These are phyloP conservation scores for Otatea glauca DNA, from an alignment of 176 grass and related monocot genomes.

Conservation along the genomic window DNA sequence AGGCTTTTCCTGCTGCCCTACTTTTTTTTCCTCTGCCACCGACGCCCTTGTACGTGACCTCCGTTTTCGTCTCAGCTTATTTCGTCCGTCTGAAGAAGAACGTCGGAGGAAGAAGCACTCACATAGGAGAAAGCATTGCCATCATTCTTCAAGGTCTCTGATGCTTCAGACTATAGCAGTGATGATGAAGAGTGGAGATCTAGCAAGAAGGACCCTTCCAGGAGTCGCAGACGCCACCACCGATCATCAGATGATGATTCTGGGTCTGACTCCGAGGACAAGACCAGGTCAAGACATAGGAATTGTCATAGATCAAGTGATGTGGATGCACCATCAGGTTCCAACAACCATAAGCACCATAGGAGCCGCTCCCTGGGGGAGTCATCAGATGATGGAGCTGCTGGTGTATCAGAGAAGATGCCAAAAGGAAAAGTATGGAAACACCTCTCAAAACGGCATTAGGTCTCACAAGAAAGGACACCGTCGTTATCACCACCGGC, in stretches of 20 bases:
- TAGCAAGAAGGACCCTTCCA: constrained; percentile 40
- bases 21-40: too few relatives aligned
- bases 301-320: constrained; percentile 42
- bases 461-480: constrained; percentile 29
- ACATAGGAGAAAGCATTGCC: constrained; percentile 52
- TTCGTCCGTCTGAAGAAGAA: constrained; percentile 58
- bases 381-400: constrained; percentile 47
- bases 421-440: too few relatives aligned
- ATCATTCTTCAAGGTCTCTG: constrained; percentile 48
- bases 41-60: too few relatives aligned
- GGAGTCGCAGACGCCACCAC: constrained; percentile 39
- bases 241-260: constrained; percentile 42
- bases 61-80: too few relatives aligned
- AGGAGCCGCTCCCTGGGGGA: constrained; percentile 46
- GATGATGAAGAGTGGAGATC: constrained; percentile 48
- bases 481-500: constrained; percentile 1
- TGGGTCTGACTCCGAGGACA: constrained; percentile 36
- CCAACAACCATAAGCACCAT: constrained; percentile 39
- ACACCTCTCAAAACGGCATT: constrained; percentile 46
- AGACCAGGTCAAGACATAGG: constrained; percentile 26
- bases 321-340: constrained; percentile 50
- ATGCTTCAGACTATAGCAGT: constrained; percentile 48
- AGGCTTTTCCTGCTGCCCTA: too few relatives aligned
- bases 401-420: constrained; percentile 29
- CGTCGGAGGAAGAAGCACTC: constrained; percentile 48